phyloP scores from a whole-genome alignment of 305 asterid genomes.

The Solanum hybrid region DNA sequence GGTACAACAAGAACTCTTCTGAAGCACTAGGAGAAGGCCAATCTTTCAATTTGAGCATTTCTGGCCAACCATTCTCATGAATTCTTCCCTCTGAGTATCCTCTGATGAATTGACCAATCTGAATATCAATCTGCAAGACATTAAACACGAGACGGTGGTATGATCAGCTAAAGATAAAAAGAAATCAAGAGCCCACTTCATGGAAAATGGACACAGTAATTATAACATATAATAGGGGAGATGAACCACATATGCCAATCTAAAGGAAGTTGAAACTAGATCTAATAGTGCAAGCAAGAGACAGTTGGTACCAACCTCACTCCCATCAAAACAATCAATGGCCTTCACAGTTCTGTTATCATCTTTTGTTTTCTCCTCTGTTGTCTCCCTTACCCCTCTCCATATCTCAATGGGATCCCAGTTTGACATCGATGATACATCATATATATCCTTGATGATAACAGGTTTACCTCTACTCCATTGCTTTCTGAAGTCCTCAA shows the following conservation, averaged over 20 bases:
- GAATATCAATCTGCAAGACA: slow-evolving; percentile 59
- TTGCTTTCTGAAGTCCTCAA: slow-evolving; percentile 63
- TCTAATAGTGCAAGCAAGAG: slow-evolving; percentile 8
- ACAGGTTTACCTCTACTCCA: slow-evolving; percentile 86
- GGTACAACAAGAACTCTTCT: slow-evolving; percentile 86
- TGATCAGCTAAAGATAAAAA: slow-evolving; percentile 1
- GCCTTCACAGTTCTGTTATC: slow-evolving; percentile 70
- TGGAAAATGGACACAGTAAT: background rate
- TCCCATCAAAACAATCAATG: slow-evolving; percentile 49
- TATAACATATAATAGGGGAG: slow-evolving; percentile 1
- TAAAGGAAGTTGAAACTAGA: slow-evolving; percentile 9
- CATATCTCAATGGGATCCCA: slow-evolving; percentile 89
- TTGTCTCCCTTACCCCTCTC: slow-evolving; percentile 71
- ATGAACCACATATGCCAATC: slow-evolving; percentile 1
- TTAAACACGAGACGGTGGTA: background rate
- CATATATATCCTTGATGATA: slow-evolving; percentile 68
- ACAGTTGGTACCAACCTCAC: slow-evolving; percentile 48
- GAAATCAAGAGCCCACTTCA: background rate
- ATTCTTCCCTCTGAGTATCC: slow-evolving; percentile 83
- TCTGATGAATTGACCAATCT: slow-evolving; percentile 69
- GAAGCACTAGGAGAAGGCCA: slow-evolving; percentile 96
- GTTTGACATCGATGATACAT: slow-evolving; percentile 47
- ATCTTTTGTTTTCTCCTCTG: slow-evolving; percentile 70
- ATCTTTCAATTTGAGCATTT: slow-evolving; percentile 80
- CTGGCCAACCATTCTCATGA: slow-evolving; percentile 55